phyloP scores from a whole-genome alignment of 768 basidiomycete genomes.

The Lactarius trivialis region DNA sequence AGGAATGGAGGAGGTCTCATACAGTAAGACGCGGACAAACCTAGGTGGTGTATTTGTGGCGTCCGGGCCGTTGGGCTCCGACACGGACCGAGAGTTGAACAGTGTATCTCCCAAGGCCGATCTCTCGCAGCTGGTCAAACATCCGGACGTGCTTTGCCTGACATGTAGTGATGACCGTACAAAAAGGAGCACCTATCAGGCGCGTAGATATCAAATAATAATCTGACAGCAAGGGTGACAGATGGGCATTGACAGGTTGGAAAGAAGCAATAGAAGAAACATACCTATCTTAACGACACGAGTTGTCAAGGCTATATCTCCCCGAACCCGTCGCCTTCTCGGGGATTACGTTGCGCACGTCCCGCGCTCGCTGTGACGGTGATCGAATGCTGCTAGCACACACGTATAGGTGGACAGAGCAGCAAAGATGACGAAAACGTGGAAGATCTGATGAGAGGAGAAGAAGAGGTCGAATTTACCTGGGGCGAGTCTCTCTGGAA shows the following conservation, averaged over 20 bases:
- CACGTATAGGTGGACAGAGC: slow-evolving; percentile 59
- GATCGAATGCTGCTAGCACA: slow-evolving; percentile 50
- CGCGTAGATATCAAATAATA: not conserved
- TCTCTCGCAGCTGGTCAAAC: not conserved
- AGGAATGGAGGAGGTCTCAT: not conserved
- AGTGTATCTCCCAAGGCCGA: not conserved
- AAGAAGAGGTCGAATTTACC: slow-evolving; percentile 76
- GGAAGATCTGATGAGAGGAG: slow-evolving; percentile 88
- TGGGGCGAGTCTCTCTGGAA: slow-evolving; percentile 70
- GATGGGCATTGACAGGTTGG: not conserved
- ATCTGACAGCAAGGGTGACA: not conserved
- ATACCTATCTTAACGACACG: not conserved
- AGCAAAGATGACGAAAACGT: slow-evolving; percentile 68
- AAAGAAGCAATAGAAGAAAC: not conserved
- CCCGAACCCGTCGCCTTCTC: not conserved
- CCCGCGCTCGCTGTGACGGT: slow-evolving; percentile 40
- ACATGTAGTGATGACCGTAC: not conserved
- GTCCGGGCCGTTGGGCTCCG: not conserved
- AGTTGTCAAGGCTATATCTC: not conserved
- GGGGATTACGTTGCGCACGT: slow-evolving; percentile 7
- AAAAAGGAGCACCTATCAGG: not conserved
- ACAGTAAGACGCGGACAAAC: not conserved
- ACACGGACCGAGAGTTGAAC: not conserved
- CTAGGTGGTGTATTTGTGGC: slow-evolving; percentile 7
- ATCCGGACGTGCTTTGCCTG: not conserved